Evolutionary conservation across 2,329 filamentous ascomycete species (phyloP).

Genomic region (Aspergillus awamori): DNA sequence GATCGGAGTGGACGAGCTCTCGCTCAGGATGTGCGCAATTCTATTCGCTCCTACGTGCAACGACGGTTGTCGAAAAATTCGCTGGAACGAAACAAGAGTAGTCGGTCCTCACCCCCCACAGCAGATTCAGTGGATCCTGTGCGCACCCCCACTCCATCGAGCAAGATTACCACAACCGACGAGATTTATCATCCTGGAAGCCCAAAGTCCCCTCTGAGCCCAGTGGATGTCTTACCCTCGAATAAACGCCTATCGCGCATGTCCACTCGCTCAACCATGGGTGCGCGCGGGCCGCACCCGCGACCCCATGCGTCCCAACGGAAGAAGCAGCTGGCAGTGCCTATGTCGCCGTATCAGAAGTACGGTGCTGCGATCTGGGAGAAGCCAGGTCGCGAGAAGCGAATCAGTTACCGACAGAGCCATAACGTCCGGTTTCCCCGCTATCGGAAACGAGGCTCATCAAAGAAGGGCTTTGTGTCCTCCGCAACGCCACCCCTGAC

Average conservation of each 20-base stretch:
- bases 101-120: conserved; percentile 15
- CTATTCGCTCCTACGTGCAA: conserved; percentile 40
- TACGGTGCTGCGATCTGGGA: conserved; percentile 42
- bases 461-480: conserved; percentile 11
- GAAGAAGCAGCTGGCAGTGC: conserved; percentile 36
- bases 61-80: conserved; percentile 33
- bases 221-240: conserved; percentile 8
- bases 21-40: conserved; percentile 34
- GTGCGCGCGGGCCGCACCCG: conserved; percentile 12
- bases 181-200: conserved; percentile 13
- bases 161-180: conserved; percentile 20
- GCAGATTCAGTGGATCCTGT: conserved; percentile 18
- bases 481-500: conserved; percentile 22
- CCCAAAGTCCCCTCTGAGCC: conserved; percentile 9
- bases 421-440: conserved; percentile 26
- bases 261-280: conserved; percentile 19
- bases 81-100: conserved; percentile 22
- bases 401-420: conserved; percentile 23
- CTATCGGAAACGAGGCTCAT: conserved; percentile 15
- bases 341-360: conserved; percentile 41
- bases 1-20: conserved; percentile 26
- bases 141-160: conserved; percentile 7
- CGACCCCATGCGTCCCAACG: conserved; percentile 7
- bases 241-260: conserved; percentile 18
- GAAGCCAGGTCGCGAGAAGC: conserved; percentile 29